Conservation (phyloP, 2,329 filamentous ascomycete genomes). For the Coleophoma eucalyptorum region DNA sequence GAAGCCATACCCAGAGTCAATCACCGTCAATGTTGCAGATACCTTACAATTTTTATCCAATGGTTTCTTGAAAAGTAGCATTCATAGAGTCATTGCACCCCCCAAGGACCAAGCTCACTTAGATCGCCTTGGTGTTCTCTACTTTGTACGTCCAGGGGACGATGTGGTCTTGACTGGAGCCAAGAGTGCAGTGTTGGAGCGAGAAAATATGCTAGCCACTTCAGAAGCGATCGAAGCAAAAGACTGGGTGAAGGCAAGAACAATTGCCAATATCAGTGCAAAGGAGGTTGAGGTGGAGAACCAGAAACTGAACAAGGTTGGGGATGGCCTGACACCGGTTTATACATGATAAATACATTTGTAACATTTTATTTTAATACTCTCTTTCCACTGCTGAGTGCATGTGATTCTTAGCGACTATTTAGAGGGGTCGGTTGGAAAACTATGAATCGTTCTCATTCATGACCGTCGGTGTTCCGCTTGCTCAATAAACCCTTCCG, state of each 20-base stretch:
- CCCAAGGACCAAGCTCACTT: constrained; percentile 29
- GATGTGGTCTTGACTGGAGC: constrained; percentile 15
- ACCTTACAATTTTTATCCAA: constrained; percentile 40
- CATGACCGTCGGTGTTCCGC: too few species aligned
- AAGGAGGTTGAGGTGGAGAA: constrained; percentile 4
- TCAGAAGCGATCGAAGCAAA: not conserved
- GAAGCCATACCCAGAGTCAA: constrained; percentile 39
- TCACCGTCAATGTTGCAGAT: constrained; percentile 46
- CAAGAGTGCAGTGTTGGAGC: constrained; percentile 23
- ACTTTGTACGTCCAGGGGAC: constrained; percentile 31
- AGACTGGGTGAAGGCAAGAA: constrained; percentile 4
- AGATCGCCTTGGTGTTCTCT: constrained; percentile 38
- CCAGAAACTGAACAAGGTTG: constrained; percentile 3
- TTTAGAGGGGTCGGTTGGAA: too few species aligned
- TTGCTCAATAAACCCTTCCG: too few species aligned
- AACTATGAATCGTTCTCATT: too few species aligned
- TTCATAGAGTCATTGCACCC: constrained; percentile 31
- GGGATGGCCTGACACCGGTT: constrained; percentile 2
- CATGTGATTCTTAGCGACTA: too few species aligned
- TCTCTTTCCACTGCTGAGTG: too few species aligned
- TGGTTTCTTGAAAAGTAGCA: constrained; percentile 37
- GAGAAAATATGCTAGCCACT: constrained; percentile 15
- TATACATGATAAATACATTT: not conserved
- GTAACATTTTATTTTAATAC: too few species aligned
- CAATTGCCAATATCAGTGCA: constrained; percentile 2